A percentile compares a stretch with the other conserved stretches of the same genome.
phyloP scores from a whole-genome alignment of 2,329 filamentous ascomycete genomes.

The Fusarium robinianum region DNA sequence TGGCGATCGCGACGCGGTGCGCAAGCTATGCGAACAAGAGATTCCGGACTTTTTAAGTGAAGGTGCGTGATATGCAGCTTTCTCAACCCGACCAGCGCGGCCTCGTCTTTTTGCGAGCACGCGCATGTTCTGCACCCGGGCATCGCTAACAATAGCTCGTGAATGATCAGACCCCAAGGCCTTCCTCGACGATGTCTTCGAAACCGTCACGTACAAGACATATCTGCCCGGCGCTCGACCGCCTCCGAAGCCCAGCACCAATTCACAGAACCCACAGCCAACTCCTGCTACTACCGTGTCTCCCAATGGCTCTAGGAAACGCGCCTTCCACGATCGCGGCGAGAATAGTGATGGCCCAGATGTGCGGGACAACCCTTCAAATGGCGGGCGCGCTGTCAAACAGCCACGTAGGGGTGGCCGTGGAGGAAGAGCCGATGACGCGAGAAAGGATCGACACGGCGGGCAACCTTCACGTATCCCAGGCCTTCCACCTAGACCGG shows the following conservation, averaged over 20 bases:
- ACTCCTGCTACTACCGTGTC: conserved; percentile 20
- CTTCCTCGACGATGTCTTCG: conserved; percentile 75
- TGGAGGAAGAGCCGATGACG: conserved; percentile 34
- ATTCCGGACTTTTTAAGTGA: conserved; percentile 77
- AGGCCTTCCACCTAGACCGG: conserved; percentile 22
- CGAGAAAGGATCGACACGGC: conserved; percentile 23
- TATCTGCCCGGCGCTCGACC: conserved; percentile 61
- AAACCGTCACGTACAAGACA: conserved; percentile 64
- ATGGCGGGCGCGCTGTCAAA: conserved; percentile 57
- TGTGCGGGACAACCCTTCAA: conserved; percentile 32
- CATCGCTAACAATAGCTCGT: conserved; percentile 14
- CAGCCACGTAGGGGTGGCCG: conserved; percentile 60
- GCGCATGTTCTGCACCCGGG: background rate
- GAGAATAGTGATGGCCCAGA: conserved; percentile 24
- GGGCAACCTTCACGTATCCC: conserved; percentile 14
- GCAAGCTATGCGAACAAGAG: conserved; percentile 70
- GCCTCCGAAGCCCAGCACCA: conserved; percentile 38
- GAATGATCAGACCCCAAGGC: conserved; percentile 41
- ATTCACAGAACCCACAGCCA: conserved; percentile 23
- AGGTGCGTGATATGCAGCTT: conserved; percentile 42
- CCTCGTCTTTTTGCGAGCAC: background rate
- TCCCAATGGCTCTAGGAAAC: conserved; percentile 40
- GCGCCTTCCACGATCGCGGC: conserved; percentile 43
- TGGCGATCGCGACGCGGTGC: conserved; percentile 65
- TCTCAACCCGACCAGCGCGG: background rate